Conservation (phyloP, 2,329 filamentous ascomycete species). For the Pseudogymnoascus sp. region DNA sequence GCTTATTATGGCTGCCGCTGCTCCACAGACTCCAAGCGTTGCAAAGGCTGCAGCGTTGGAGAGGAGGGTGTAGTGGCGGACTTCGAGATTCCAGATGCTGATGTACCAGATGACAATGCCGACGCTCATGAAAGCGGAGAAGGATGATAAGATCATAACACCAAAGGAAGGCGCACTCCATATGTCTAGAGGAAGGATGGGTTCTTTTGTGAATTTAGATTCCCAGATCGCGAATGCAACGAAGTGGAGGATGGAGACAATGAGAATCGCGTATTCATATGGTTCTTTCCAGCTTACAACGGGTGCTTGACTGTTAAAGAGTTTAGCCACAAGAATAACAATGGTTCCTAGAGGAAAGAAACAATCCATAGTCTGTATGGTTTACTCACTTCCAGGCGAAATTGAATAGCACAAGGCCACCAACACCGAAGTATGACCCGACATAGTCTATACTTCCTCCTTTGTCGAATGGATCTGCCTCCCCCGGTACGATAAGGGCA, state of each 20-base stretch:
- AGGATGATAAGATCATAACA: constrained; percentile 12
- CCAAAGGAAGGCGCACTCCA: constrained; percentile 19
- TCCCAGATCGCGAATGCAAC: constrained; percentile 16
- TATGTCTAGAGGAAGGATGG: constrained; percentile 20
- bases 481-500: constrained; percentile 10
- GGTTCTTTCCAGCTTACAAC: constrained; percentile 16
- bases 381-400: neutral
- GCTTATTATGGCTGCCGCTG: neutral
- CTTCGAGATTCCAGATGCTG: neutral
- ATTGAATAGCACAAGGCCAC: neutral
- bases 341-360: constrained; percentile 6
- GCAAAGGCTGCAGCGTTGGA: neutral
- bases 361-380: neutral
- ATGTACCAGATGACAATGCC: neutral
- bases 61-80: neutral
- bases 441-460: neutral
- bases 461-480: neutral
- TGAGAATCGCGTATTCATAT: constrained; percentile 15
- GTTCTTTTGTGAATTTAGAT: constrained; percentile 12
- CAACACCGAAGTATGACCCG: neutral
- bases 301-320: constrained; percentile 16
- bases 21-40: neutral
- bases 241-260: constrained; percentile 13
- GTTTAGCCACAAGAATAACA: neutral
- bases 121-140: constrained; percentile 17